Evolutionary conservation across 768 basidiomycete species (phyloP).

Genomic region (Epithele typhae): DNA sequence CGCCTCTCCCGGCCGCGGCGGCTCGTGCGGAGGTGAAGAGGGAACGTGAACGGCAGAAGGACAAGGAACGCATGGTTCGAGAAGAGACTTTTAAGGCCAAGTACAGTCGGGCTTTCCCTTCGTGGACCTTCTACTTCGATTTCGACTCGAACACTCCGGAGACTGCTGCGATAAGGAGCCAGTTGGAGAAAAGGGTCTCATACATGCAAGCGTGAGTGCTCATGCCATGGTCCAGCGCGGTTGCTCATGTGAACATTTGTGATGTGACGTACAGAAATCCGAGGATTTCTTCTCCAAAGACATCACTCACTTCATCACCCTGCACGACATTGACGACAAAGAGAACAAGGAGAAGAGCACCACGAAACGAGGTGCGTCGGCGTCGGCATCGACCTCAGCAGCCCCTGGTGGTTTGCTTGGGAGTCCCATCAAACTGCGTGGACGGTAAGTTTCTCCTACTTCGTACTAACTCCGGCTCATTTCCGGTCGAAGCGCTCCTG

Average conservation of each 20-base stretch:
- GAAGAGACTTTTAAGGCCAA: slow-evolving; percentile 76
- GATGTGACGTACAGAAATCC: slow-evolving; percentile 48
- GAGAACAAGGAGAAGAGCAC: slow-evolving; percentile 65
- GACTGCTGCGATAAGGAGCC: slow-evolving; percentile 30
- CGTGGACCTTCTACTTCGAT: slow-evolving; percentile 85
- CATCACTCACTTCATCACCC: slow-evolving; percentile 84
- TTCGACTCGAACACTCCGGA: slow-evolving; percentile 43
- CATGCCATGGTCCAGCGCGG: no score
- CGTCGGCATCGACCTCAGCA: slow-evolving; percentile 24
- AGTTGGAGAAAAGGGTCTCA: slow-evolving; percentile 51
- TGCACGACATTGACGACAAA: slow-evolving; percentile 46
- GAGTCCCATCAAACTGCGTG: slow-evolving; percentile 63
- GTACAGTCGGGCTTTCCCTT: slow-evolving; percentile 82
- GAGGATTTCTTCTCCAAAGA: slow-evolving; percentile 86
- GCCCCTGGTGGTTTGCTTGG: slow-evolving; percentile 34
- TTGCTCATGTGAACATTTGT: no score
- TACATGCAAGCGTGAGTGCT: no score
- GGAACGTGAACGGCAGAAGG: slow-evolving; percentile 40
- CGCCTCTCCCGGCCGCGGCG: slow-evolving; percentile 15
- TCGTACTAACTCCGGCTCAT: no score
- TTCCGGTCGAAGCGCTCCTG: no score
- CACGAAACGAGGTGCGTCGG: slow-evolving; percentile 14
- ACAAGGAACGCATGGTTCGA: slow-evolving; percentile 37
- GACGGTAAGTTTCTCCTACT: slow-evolving; percentile 45
- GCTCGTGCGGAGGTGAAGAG: slow-evolving; percentile 34